These are phyloP conservation scores for Globisporangium viniferum DNA, from an alignment of 352 stramenopile genomes.

Conservation along the genomic window DNA sequence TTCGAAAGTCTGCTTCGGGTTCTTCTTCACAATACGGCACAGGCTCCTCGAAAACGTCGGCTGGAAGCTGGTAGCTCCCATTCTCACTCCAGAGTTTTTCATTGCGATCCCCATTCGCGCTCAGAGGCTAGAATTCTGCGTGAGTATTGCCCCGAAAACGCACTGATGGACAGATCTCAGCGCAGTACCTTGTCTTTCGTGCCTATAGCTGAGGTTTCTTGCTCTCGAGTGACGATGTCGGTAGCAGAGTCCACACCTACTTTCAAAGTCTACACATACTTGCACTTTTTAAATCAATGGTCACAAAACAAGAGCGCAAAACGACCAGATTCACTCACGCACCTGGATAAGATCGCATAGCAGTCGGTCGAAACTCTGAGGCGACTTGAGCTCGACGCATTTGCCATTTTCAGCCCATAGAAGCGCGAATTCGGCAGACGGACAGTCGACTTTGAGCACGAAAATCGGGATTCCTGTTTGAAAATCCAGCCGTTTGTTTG, in stretches of 20 bases:
- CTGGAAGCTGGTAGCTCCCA: not conserved
- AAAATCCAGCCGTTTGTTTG: not conserved
- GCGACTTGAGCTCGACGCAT: slow-evolving; percentile 33
- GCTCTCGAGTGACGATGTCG: not conserved
- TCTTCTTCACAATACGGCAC: not conserved
- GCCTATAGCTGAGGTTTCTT: not conserved
- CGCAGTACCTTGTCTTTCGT: not conserved
- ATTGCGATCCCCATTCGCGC: too few species aligned
- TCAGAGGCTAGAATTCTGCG: not conserved
- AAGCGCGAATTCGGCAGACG: slow-evolving; percentile 31
- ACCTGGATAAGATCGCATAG: slow-evolving; percentile 50
- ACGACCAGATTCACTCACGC: not conserved
- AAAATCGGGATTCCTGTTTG: slow-evolving; percentile 67
- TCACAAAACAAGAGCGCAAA: too few species aligned
- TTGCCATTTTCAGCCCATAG: slow-evolving; percentile 23
- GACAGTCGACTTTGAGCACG: slow-evolving; percentile 57
- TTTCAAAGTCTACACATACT: slow-evolving; percentile 1
- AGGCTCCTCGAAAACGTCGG: not conserved
- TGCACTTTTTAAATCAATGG: too few species aligned
- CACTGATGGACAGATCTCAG: not conserved
- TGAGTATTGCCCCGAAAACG: not conserved
- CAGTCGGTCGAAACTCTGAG: slow-evolving; percentile 32
- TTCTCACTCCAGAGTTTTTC: not conserved
- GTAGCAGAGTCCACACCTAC: not conserved
- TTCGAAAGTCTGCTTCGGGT: not conserved